Base-by-base conservation (phyloP, 495 filamentous ascomycete genomes). In the Podospora appendiculata region DNA sequence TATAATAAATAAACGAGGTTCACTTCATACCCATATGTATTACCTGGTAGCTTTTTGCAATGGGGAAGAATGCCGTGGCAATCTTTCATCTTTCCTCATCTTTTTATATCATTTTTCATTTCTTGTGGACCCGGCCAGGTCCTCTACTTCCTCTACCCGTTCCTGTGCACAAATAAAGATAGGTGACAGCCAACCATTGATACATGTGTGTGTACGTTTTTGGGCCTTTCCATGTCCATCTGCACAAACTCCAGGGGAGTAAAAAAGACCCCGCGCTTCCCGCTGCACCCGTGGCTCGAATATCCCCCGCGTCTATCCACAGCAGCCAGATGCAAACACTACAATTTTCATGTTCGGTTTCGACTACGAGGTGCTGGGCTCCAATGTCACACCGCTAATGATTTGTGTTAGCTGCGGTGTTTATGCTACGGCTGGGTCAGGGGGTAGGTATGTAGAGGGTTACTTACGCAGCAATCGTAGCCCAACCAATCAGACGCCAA, bases 401-500 rank as follows among this genome's bases (percentile, higher is more conserved):
- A 50, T 16, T 12, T 25, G 25, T 25, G 25, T 25, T 25, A 25
- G 25, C 25, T 25, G 25, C 25, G 25, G 25, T 25, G 25, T 25
- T 25, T 25, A 25, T n/a, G n/a, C 25, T 25, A 5, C 25, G 25
- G 2, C 25, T n/a, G n/a, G n/a, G n/a, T 25, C 25, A 25, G 25
- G 25, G 25, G 25, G 5, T 25, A 25, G 25, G 2, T 25, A 5
- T 25, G 5, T 25, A 25, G 25, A 5, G 25, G 2, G 25, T 25
- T 2, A 38, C 70, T 70, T 67, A 73, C 70, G 74, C 73, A 50
- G 73, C 84, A 70, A 96, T 95, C 63, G 89, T 95, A 44, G 90
- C 90, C 91, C 92, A 96, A 60, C 92, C 91, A 58, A 96, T 96
- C 66, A 96, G 79, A 74, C 93, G 88, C 93, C 93, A 97, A 73